Base-by-base conservation (phyloP, 2,329 filamentous ascomycete species). In the Cladobotryum protrusum region DNA sequence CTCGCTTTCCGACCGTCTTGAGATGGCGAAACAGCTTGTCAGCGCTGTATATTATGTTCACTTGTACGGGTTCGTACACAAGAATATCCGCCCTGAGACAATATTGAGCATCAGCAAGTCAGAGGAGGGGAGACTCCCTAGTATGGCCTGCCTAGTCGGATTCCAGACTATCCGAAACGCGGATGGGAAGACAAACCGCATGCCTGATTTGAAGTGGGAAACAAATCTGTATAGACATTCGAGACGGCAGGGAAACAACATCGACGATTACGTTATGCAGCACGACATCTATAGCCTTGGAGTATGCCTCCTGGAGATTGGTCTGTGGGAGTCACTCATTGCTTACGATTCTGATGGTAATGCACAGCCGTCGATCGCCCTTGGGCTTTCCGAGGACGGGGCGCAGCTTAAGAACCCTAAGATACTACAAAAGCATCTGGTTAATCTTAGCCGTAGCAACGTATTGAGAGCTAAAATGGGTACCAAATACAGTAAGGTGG, bases 221-320 rank as follows among this genome's bases (percentile, higher is more conserved):
- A 50, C 34, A 35, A 72, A 78, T 45, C 39, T 79, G 2, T 80
- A 79, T 54, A 69, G 72, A 4, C 76, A 79, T 51, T 74, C 76
- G 0, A 50, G 54, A 0, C 67, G 77, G 0, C 74, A 78, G 55
- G 75, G 75, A 0, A 43, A 29, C 12, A 43, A 33, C 2, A 65
- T 66, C 0, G 59, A 67, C 24, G 64, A 70, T 2, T 49, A 54
- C 0, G 62, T 52, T 4, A 78, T 78, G 71, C 70, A 74, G 37
- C 76, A 80, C 48, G 75, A 77, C 52, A 59, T 77, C 4, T 77
- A 77, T 58, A 70, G 66, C 41, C 57, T 75, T 1, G 72, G 72
- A 5, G 65, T 72, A 7, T 59, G 74, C 5, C 58, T 75, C 7
- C 63, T 73, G 5, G 71, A 75, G 59, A 67, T 74, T 29, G 67